Conservation (phyloP, 2,329 filamentous ascomycete genomes). For the Gremmenia infestans region DNA sequence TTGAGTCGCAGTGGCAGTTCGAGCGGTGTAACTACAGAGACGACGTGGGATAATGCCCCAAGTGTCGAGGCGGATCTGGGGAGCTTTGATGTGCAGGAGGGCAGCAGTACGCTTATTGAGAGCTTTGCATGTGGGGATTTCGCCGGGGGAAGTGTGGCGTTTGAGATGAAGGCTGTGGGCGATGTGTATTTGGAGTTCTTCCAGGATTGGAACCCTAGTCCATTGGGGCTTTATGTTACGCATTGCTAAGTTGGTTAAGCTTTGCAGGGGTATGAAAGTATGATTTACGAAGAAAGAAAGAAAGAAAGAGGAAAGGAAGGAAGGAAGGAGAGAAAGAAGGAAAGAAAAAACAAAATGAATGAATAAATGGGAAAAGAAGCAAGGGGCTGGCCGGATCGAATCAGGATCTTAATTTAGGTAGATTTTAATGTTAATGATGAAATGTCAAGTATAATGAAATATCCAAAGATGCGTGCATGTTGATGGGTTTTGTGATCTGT, state of each 20-base stretch:
- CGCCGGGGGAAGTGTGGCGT: conserved; percentile 45
- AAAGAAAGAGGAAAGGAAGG: too few relatives aligned
- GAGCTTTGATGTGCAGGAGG: conserved; percentile 42
- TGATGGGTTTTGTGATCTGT: too few relatives aligned
- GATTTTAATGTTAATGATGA: too few relatives aligned
- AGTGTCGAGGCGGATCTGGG: conserved; percentile 40
- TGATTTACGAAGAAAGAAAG: too few relatives aligned
- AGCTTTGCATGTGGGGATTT: conserved; percentile 46
- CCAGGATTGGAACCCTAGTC: conserved; percentile 54
- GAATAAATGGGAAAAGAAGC: too few relatives aligned
- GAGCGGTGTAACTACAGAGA: conserved; percentile 38
- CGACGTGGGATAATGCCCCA: conserved; percentile 51
- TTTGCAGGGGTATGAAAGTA: too few relatives aligned
- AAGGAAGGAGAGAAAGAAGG: too few relatives aligned
- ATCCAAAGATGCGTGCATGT: too few relatives aligned
- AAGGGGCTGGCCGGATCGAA: too few relatives aligned
- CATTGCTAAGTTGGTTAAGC: neutral
- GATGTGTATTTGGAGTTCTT: conserved; percentile 54
- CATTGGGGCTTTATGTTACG: conserved; percentile 38
- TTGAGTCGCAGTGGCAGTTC: conserved; percentile 32
- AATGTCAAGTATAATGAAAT: too few relatives aligned
- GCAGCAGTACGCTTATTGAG: conserved; percentile 48
- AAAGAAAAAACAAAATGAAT: too few relatives aligned
- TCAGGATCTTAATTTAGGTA: too few relatives aligned
- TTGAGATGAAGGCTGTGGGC: conserved; percentile 46